phyloP scores from a whole-genome alignment of 2,329 filamentous ascomycete genomes.

The Nectriaceae sp. region DNA sequence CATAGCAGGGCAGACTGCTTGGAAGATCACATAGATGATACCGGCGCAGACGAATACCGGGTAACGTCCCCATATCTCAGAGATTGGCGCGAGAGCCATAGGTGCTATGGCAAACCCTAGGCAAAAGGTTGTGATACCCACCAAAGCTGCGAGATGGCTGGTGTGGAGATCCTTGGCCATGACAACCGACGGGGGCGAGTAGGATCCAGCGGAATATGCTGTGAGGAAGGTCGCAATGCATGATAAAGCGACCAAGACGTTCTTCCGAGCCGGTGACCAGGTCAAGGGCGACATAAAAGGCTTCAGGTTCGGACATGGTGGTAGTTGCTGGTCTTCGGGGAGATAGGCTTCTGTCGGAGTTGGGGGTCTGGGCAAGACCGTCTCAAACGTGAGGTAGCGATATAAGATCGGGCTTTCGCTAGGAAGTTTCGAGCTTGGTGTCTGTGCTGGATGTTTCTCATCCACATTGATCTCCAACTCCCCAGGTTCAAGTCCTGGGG shows the following conservation, averaged over 20 bases:
- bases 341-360: slow-evolving; percentile 14
- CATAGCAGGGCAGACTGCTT: slow-evolving; percentile 74
- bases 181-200: slow-evolving; percentile 67
- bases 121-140: slow-evolving; percentile 82
- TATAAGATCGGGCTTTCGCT: slow-evolving; percentile 35
- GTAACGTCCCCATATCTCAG: slow-evolving; percentile 83
- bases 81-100: slow-evolving; percentile 86
- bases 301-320: slow-evolving; percentile 64
- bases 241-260: slow-evolving; percentile 69
- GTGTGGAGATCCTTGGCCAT: slow-evolving; percentile 68
- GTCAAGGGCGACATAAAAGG: slow-evolving; percentile 70
- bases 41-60: slow-evolving; percentile 80
- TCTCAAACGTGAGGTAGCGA: slow-evolving; percentile 45
- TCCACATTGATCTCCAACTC: slow-evolving; percentile 22
- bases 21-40: slow-evolving; percentile 68
- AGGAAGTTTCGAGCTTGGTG: slow-evolving; percentile 7
- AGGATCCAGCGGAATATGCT: slow-evolving; percentile 80
- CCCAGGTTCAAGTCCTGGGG: slow-evolving; percentile 5
- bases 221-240: slow-evolving; percentile 76
- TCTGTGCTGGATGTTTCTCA: slow-evolving; percentile 9
- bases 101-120: slow-evolving; percentile 79
- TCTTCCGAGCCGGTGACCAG: slow-evolving; percentile 73
- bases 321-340: slow-evolving; percentile 41
- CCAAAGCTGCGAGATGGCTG: slow-evolving; percentile 64
- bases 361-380: slow-evolving; percentile 34